phyloP scores from a whole-genome alignment of 306 rosid species.

The Trifolium repens region DNA sequence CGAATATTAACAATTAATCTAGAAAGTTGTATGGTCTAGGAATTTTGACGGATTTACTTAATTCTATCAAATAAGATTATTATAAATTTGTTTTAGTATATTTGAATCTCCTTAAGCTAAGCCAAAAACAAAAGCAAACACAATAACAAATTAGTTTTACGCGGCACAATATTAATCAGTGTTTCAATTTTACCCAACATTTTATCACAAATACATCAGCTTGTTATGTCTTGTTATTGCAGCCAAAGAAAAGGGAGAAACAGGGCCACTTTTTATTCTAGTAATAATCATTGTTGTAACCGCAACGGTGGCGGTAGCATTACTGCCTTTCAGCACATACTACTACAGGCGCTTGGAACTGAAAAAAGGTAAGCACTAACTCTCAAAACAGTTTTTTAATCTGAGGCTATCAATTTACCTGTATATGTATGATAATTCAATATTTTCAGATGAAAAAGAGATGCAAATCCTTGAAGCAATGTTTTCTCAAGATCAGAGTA shows the following conservation, averaged over 20 bases:
- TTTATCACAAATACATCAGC: neutral
- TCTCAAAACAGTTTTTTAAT: neutral
- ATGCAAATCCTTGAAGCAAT: slow-evolving; percentile 31
- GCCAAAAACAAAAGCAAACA: neutral
- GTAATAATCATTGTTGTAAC: neutral
- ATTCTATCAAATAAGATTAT: neutral
- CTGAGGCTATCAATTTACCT: neutral
- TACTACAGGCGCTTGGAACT: neutral
- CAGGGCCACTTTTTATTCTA: neutral
- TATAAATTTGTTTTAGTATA: neutral
- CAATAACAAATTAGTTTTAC: neutral
- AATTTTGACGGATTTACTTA: no score
- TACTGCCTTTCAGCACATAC: neutral
- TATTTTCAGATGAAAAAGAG: slow-evolving; percentile 28
- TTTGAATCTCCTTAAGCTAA: neutral
- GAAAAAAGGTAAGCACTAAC: slow-evolving; percentile 4
- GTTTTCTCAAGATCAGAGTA: slow-evolving; percentile 37
- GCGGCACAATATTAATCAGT: neutral
- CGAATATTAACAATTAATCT: no score
- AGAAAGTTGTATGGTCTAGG: no score
- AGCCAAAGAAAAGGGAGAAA: neutral
- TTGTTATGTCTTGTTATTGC: slow-evolving; percentile 5
- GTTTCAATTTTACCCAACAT: neutral
- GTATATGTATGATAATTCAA: slow-evolving; percentile 28
- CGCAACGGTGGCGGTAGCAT: neutral